These are phyloP conservation scores for Cymbomonas tetramitiformis DNA, from an alignment of 139 green algal species.

Conservation along the genomic window DNA sequence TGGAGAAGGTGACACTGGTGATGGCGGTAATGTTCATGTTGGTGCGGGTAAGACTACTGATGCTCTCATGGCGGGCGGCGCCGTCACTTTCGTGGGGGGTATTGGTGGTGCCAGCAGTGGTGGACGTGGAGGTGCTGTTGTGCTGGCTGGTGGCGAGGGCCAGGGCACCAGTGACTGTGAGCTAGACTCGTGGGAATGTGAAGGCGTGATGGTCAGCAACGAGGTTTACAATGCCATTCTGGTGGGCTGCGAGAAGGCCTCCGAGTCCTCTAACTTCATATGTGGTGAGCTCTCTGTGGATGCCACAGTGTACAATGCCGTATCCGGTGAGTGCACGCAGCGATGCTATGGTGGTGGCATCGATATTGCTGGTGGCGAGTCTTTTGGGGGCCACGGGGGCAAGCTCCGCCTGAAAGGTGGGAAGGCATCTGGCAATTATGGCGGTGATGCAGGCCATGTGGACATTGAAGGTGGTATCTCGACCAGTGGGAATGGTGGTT, in stretches of 20 bases:
- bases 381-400: not conserved
- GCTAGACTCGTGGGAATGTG: not conserved
- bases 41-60: too few species aligned
- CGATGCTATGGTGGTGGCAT: not conserved
- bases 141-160: too few species aligned
- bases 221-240: not conserved
- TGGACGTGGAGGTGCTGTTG: too few species aligned
- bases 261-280: too few species aligned
- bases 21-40: too few species aligned
- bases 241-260: not conserved
- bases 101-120: too few species aligned
- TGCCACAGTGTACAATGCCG: too few species aligned
- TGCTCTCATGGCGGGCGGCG: too few species aligned
- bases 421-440: not conserved
- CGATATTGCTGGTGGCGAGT: not conserved
- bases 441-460: constrained; percentile 1
- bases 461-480: not conserved
- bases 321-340: not conserved
- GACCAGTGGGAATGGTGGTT: not conserved
- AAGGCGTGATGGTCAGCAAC: not conserved
- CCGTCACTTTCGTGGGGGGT: too few species aligned
- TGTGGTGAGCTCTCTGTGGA: too few species aligned
- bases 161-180: constrained; percentile 1
- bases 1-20: too few species aligned
- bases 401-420: not conserved